Conservation (phyloP, 2,329 filamentous ascomycete species). For the Rutstroemia sp. region DNA sequence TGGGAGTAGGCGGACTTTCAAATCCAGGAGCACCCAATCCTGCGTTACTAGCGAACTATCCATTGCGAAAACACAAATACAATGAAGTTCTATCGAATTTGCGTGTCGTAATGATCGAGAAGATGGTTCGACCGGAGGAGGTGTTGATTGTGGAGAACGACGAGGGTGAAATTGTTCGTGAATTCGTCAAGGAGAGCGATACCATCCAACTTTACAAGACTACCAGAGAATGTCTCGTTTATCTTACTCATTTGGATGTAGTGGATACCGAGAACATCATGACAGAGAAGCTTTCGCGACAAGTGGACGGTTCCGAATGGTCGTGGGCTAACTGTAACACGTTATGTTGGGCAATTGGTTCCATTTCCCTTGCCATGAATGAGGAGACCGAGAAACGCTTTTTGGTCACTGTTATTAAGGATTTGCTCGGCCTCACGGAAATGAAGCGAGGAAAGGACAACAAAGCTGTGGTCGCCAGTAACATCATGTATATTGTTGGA, state of each 20-base stretch:
- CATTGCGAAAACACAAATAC: conserved; percentile 96
- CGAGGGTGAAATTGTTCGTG: conserved; percentile 95
- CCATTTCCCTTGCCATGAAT: conserved; percentile 98
- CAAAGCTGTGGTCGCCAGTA: conserved; percentile 97
- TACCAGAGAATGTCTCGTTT: conserved; percentile 92
- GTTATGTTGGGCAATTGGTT: conserved; percentile 97
- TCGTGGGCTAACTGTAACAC: conserved; percentile 99
- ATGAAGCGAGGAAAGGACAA: conserved; percentile 99
- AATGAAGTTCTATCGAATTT: conserved; percentile 89
- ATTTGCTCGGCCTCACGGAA: conserved; percentile 90
- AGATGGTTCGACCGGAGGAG: conserved; percentile 98
- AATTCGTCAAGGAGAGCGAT: conserved; percentile 98
- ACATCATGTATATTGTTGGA: conserved; percentile 99
- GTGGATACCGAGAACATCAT: conserved; percentile 98
- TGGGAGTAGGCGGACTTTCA: conserved; percentile 62
- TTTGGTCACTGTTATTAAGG: conserved; percentile 97
- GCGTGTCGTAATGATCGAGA: conserved; percentile 97
- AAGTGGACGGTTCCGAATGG: conserved; percentile 95
- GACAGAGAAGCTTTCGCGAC: conserved; percentile 93
- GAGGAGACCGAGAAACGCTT: conserved; percentile 99
- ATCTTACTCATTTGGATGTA: conserved; percentile 94
- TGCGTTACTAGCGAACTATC: conserved; percentile 77
- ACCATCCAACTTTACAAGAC: conserved; percentile 99
- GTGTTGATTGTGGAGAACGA: conserved; percentile 99
- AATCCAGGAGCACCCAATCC: conserved; percentile 83